Evolutionary conservation across 768 basidiomycete species (phyloP).

Genomic region (Podaxis sp.): DNA sequence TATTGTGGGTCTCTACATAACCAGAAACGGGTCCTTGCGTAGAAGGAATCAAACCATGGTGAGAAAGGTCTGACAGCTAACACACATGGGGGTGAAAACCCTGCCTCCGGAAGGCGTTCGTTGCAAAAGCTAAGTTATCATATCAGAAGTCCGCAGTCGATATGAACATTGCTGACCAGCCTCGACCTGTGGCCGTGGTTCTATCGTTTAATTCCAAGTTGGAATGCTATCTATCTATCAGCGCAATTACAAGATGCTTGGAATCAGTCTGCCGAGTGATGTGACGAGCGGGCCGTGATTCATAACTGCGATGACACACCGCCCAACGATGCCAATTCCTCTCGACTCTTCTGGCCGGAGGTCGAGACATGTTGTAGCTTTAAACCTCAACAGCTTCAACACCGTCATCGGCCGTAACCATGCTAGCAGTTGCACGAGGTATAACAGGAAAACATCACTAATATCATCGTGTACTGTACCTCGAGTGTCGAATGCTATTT

Average conservation of each 20-base stretch:
- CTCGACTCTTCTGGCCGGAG: background rate
- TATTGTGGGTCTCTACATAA: background rate
- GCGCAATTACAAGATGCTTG: background rate
- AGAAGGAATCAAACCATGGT: background rate
- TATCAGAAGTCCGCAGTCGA: slow-evolving; percentile 5
- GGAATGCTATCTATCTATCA: background rate
- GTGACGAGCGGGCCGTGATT: background rate
- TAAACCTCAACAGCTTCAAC: background rate
- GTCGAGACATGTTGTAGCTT: background rate
- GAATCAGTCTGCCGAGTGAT: background rate
- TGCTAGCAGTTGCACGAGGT: background rate
- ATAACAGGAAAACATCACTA: background rate
- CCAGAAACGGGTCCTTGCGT: background rate
- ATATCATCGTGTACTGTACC: background rate
- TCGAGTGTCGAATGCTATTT: background rate
- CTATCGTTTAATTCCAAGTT: slow-evolving; percentile 1
- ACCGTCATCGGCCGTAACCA: background rate
- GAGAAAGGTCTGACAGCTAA: background rate
- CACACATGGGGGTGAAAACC: background rate
- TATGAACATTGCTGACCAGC: slow-evolving; percentile 1
- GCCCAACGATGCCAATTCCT: background rate
- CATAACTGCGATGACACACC: background rate
- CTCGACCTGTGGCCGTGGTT: background rate
- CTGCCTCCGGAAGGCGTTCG: background rate
- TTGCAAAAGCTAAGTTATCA: slow-evolving; percentile 1